Conservation (phyloP, 2,329 filamentous ascomycete species). For the Venturia effusa region DNA sequence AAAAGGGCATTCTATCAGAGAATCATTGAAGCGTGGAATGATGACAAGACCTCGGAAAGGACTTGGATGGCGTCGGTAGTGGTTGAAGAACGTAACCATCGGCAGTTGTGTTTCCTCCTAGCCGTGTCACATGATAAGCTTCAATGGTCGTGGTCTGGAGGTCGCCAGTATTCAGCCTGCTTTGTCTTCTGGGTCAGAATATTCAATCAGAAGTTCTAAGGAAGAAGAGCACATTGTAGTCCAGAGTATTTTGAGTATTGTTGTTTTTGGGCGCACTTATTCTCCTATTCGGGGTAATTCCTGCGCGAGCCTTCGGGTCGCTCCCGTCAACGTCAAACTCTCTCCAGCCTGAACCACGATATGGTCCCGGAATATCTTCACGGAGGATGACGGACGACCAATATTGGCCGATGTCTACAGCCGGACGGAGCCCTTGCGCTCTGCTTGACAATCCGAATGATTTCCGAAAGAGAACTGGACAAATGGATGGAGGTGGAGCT, state of each 20-base stretch:
- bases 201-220: too few species aligned
- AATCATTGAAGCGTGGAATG: neutral
- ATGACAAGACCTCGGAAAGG: neutral
- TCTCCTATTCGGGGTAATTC: neutral
- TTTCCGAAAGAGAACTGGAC: neutral
- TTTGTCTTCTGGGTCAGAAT: too few species aligned
- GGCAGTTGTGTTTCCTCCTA: neutral
- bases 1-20: too few species aligned
- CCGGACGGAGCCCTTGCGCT: neutral
- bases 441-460: too few species aligned
- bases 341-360: neutral
- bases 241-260: neutral
- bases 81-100: too few species aligned
- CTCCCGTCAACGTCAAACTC: neutral
- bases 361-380: neutral
- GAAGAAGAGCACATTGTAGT: too few species aligned
- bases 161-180: too few species aligned
- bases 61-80: neutral
- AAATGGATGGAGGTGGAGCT: neutral
- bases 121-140: neutral
- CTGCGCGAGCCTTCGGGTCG: neutral
- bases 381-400: neutral
- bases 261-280: neutral
- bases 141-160: too few species aligned
- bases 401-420: neutral